Base-by-base conservation (phyloP, 31 red algal genomes). In the Odonthalia washingtoniensis region DNA sequence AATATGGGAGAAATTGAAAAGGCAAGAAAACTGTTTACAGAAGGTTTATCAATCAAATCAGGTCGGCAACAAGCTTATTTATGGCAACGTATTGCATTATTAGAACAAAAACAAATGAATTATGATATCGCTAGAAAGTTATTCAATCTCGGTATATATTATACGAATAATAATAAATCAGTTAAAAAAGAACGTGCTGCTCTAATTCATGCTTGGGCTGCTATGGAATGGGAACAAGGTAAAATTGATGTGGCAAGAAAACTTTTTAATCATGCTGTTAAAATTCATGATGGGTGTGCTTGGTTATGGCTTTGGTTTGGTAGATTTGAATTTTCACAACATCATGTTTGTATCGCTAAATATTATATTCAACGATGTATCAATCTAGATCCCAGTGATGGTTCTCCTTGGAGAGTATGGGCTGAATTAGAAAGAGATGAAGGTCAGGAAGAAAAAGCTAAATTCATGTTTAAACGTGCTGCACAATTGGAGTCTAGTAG, bases 251-350 rank as follows among this genome's bases (percentile, higher is more conserved):
- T 73, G 32, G 87, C 96, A 30, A 74, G 96, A 28, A 86, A 90
- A 67, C 77, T 98, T 2, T 95, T 95, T 40, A 86, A 88, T 31
- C 67, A 90, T 53, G 96, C 93, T 35, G 83, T 98, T 42, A 74
- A 70, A 27, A 60, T 90, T 38, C 82, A 95, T 40, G 78, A 62
- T 46, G 40, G 57, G 24, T 90, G 84, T 46, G 70, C 90, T 21
- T 98, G 96, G 96, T 32, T 98, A 18, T 98, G 93, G 93, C 67
- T 93, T 38, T 97, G 90, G 91, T 94, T 89, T 78, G 93, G 80
- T 42, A 67, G 85, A 5, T 90, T 96, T 46, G 90, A 89, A 81
- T 34, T 80, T 33, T 83, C 89, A 46, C 79, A 92, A 46, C 78
- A 83, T 18, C 72, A 92, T 37, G 52, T 94, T 35, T 95, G 93